Evolutionary conservation across 805 yeast genomes (phyloP).

Genomic region (Cyberlindnera lachancei): DNA sequence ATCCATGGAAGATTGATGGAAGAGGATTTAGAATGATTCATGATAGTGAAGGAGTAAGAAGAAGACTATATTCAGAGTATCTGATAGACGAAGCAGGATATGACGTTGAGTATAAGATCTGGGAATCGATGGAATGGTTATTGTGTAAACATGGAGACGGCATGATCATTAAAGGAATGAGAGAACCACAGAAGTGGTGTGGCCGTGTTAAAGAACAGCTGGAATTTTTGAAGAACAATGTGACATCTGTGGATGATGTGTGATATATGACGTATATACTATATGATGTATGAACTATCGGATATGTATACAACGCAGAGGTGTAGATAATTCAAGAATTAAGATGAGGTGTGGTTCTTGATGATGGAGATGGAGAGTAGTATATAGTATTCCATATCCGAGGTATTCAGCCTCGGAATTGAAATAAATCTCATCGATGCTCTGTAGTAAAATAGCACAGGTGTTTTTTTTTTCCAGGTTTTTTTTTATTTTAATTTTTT

Average conservation of each 20-base stretch:
- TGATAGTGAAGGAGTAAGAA: conserved; percentile 14
- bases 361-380: background rate
- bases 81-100: conserved; percentile 19
- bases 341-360: no score
- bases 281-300: no score
- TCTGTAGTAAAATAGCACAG: no score
- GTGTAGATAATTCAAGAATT: no score
- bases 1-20: conserved; percentile 24
- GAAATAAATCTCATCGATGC: no score
- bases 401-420: no score
- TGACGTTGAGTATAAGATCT: conserved; percentile 24
- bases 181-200: conserved; percentile 32
- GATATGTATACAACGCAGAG: no score
- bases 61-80: conserved; percentile 15
- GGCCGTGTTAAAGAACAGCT: conserved; percentile 30
- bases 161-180: conserved; percentile 32
- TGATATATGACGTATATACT: no score
- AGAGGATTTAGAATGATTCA: conserved; percentile 19
- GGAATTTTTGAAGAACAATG: conserved; percentile 29
- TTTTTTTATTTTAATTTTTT: no score
- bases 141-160: conserved; percentile 26
- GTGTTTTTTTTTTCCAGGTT: no score
- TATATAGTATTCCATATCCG: no score
- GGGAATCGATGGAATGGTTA: conserved; percentile 22
- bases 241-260: no score